A percentile compares a stretch with the other conserved stretches of the same genome.
phyloP scores from a whole-genome alignment of 805 yeast genomes.

The Lipomyces yamanashiensis region DNA sequence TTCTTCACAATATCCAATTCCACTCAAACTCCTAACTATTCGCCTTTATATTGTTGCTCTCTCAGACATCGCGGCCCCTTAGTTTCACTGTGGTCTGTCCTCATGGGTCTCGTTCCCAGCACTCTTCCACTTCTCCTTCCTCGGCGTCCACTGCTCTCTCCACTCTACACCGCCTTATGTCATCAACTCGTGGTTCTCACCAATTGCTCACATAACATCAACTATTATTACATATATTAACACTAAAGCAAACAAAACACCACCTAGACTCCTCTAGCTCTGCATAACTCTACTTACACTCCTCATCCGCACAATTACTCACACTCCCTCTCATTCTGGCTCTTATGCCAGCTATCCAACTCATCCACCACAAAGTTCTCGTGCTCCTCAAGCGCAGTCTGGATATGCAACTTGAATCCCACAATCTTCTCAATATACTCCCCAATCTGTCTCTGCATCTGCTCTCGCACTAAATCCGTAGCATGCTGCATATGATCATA shows the following conservation, averaged over 20 bases:
- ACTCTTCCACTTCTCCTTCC: no score
- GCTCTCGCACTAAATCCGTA: slow-evolving; percentile 54
- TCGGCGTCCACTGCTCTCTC: no score
- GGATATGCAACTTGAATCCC: slow-evolving; percentile 69
- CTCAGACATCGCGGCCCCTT: no score
- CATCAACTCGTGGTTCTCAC: no score
- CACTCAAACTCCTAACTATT: no score
- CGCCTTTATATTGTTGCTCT: no score
- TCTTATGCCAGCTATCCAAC: slow-evolving; percentile 30
- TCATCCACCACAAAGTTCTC: slow-evolving; percentile 55
- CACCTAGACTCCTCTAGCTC: neutral
- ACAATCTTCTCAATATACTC: slow-evolving; percentile 64
- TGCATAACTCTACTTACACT: neutral
- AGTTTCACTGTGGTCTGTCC: no score
- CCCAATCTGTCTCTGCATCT: slow-evolving; percentile 58
- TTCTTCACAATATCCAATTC: no score
- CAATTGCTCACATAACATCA: no score
- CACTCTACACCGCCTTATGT: no score
- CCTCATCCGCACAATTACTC: neutral
- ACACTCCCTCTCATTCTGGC: neutral
- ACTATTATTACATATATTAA: no score
- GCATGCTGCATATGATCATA: slow-evolving; percentile 55
- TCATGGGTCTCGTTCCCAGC: no score
- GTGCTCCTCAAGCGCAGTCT: slow-evolving; percentile 64
- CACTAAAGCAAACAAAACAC: neutral